These are phyloP conservation scores for Grosmannia huntii DNA, from an alignment of 2,329 filamentous ascomycete species.

Conservation along the genomic window DNA sequence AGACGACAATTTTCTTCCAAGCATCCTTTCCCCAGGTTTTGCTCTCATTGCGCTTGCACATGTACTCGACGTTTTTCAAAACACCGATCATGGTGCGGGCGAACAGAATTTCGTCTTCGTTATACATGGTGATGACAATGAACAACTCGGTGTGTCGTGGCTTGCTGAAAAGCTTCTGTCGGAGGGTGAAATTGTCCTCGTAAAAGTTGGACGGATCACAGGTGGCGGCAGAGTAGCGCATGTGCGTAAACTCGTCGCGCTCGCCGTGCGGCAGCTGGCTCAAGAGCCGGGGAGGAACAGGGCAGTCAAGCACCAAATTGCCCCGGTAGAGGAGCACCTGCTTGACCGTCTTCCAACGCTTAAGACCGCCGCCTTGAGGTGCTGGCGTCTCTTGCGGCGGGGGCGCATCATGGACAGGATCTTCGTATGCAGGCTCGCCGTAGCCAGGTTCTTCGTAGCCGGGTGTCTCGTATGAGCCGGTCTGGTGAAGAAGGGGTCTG, in stretches of 20 bases:
- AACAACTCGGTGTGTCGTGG: conserved; percentile 88
- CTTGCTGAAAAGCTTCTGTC: conserved; percentile 85
- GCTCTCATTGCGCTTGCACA: conserved; percentile 85
- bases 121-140: conserved; percentile 98
- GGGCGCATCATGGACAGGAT: not conserved
- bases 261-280: conserved; percentile 84
- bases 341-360: conserved; percentile 96
- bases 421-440: conserved; percentile 22
- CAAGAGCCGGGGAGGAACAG: conserved; percentile 76
- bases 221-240: conserved; percentile 89
- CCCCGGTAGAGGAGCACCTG: conserved; percentile 95
- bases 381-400: conserved; percentile 9
- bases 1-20: conserved; percentile 99
- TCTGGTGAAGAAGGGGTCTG: conserved; percentile 62
- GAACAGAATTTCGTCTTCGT: conserved; percentile 93
- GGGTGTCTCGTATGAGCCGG: conserved; percentile 31
- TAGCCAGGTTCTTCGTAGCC: conserved; percentile 23
- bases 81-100: conserved; percentile 92
- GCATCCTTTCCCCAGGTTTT: conserved; percentile 98
- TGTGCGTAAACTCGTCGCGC: conserved; percentile 82
- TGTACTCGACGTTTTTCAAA: conserved; percentile 97
- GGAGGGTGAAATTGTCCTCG: conserved; percentile 77
- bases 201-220: conserved; percentile 87
- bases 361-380: conserved; percentile 47
- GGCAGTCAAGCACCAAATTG: conserved; percentile 93